Evolutionary conservation across 1,139 yeast species (phyloP), one percentile per base, ranked within the genome.

Genomic region (Yamadazyma triangularis): DNA sequence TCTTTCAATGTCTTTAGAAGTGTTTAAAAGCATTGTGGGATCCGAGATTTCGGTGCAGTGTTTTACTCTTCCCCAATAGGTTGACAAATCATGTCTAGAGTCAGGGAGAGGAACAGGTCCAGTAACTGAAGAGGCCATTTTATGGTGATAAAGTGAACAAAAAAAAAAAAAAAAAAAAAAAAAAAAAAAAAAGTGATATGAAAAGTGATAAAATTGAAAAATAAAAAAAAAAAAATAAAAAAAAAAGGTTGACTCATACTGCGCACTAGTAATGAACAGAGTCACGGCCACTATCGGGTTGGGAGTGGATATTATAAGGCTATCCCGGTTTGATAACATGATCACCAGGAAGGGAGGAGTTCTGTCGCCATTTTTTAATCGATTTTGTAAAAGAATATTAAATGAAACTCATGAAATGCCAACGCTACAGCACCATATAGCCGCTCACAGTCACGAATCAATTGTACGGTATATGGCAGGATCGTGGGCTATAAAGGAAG

Each of bases 11-110:
- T 85, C 88, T 6, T 59, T 51, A 4, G 75, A 48, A 2, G 93
- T 75, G 45, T 83, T 85, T 34, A 91, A 64, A 32, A 91, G 67
- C 91, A 87, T 91, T 24, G 88, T 65, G 14, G 97, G 98, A 50
- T 88, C 96, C 1, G 95, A 80, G 35, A 91, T 83, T 42, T 83
- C 94, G 8, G 95, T 88, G 58, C 96, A 86, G 53, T 91, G 97
- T 52, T 77, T 76, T 31, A 91, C 97, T 47, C 98, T 74, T 10
- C 98, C 98, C 81, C 85, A 74, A 58, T 91, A 91, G 0, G 96
- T 78, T 35, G 72, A 48, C 25, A 89, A 64, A 54, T 91, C 95
- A 57, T 78, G 83, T 40, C 70, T 74, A 9, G 96, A 86, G 37
- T 70, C 78, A 4, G 96, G 96, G 23, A 88, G 65, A 1, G 83